A percentile compares a stretch with the other conserved stretches of the same genome.
These are phyloP conservation scores for Vitis hybrid DNA, from an alignment of 177 flowering plant species.

Conservation along the genomic window DNA sequence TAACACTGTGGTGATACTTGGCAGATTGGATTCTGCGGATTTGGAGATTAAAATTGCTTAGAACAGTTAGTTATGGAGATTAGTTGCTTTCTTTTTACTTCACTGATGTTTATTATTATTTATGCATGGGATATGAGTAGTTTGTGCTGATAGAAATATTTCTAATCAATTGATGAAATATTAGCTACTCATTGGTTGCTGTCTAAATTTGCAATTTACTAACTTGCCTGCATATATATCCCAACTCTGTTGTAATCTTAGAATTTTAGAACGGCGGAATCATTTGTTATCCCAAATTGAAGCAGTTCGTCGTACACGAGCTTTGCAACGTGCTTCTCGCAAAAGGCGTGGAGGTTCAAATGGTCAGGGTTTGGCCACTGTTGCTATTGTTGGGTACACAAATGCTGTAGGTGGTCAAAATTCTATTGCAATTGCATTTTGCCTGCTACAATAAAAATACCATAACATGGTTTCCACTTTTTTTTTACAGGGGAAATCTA, in stretches of 20 bases:
- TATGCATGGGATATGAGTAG: too few species aligned
- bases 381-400: slow-evolving; percentile 96
- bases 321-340: slow-evolving; percentile 89
- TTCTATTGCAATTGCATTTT: slow-evolving; percentile 2
- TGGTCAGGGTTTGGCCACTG: slow-evolving; percentile 70
- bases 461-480: background rate
- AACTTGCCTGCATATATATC: too few species aligned
- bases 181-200: too few species aligned
- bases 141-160: too few species aligned
- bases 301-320: slow-evolving; percentile 89
- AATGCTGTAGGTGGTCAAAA: slow-evolving; percentile 78
- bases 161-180: too few species aligned
- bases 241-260: slow-evolving; percentile 19
- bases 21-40: too few species aligned
- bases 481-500: slow-evolving; percentile 80
- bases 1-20: too few species aligned
- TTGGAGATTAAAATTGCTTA: too few species aligned
- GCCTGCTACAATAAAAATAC: background rate
- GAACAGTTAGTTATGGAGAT: too few species aligned
- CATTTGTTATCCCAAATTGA: slow-evolving; percentile 65
- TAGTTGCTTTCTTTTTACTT: too few species aligned
- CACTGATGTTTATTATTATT: too few species aligned
- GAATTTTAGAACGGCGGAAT: slow-evolving; percentile 68
- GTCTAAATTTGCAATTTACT: too few species aligned
- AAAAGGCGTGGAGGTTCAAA: slow-evolving; percentile 65